Conservation (phyloP, 495 filamentous ascomycete genomes). For the Mytilinidion resinicola region DNA sequence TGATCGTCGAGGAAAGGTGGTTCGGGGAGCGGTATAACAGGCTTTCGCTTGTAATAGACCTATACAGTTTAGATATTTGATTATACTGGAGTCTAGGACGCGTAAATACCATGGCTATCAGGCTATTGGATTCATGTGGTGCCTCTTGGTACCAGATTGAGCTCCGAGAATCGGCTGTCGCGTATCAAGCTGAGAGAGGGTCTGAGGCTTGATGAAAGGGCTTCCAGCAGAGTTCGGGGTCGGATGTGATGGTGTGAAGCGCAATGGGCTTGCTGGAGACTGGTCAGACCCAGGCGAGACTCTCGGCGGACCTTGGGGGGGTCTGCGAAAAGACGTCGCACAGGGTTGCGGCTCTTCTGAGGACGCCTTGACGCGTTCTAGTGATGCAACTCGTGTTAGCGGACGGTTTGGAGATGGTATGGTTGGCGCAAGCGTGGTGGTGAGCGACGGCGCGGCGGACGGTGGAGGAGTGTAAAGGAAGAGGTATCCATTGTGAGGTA, state of each 20-base stretch:
- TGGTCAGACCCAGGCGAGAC: not conserved
- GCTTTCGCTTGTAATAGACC: constrained; percentile 96
- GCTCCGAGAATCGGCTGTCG: too few species aligned
- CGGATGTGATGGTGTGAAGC: not conserved
- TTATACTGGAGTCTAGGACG: constrained; percentile 4
- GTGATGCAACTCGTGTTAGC: constrained; percentile 5
- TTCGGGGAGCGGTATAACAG: constrained; percentile 71
- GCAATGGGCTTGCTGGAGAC: not conserved
- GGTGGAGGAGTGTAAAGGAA: constrained; percentile 15
- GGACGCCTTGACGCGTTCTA: constrained; percentile 27
- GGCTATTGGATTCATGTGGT: constrained; percentile 7
- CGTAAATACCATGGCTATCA: constrained; percentile 35
- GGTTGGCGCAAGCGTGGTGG: constrained; percentile 19
- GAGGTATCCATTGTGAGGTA: constrained; percentile 17
- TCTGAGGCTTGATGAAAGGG: too few species aligned
- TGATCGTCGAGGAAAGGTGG: constrained; percentile 73
- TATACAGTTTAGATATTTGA: constrained; percentile 34
- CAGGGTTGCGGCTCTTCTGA: constrained; percentile 9
- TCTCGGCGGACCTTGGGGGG: not conserved
- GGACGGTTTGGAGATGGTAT: constrained; percentile 5
- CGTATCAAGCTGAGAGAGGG: too few species aligned
- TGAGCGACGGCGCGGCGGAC: constrained; percentile 7
- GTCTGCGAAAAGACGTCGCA: constrained; percentile 21
- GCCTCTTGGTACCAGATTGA: not conserved
- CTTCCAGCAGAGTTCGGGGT: not conserved